A percentile compares a stretch with the other conserved stretches of the same genome.
Conservation (phyloP, 208 protist species). For the Crithidia mellificae region DNA sequence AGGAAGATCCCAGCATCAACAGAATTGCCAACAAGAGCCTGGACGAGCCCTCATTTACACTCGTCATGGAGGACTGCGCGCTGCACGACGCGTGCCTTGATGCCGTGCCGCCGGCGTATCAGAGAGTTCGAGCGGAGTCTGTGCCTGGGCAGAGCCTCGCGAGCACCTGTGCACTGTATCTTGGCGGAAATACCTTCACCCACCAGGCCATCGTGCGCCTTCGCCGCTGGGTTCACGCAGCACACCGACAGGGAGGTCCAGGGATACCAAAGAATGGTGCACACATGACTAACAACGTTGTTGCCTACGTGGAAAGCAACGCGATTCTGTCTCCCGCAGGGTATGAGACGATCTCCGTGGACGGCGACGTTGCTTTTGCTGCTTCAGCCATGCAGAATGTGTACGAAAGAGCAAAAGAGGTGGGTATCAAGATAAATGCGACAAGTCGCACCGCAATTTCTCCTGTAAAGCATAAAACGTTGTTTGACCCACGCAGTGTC, state of each 20-base stretch:
- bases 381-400: too few species aligned
- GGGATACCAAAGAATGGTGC: not conserved
- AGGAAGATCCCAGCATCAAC: too few species aligned
- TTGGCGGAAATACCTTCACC: slow-evolving; percentile 20
- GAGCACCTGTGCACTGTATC: slow-evolving; percentile 17
- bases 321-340: slow-evolving; percentile 3
- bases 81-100: slow-evolving; percentile 8
- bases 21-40: too few species aligned
- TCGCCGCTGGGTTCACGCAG: not conserved
- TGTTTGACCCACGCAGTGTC: not conserved
- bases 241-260: not conserved
- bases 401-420: too few species aligned
- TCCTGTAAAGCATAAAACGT: not conserved
- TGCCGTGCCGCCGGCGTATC: not conserved
- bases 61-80: slow-evolving; percentile 16
- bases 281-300: not conserved
- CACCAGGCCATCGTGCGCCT: slow-evolving; percentile 13
- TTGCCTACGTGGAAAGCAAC: slow-evolving; percentile 34
- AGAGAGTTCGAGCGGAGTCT: not conserved
- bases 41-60: not conserved
- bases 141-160: too few species aligned
- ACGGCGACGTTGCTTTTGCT: not conserved
- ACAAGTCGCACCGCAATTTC: not conserved
- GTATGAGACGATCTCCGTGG: not conserved
- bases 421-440: too few species aligned